phyloP scores from a whole-genome alignment of 2,329 filamentous ascomycete genomes.

The Verticillium zaregamsianum region DNA sequence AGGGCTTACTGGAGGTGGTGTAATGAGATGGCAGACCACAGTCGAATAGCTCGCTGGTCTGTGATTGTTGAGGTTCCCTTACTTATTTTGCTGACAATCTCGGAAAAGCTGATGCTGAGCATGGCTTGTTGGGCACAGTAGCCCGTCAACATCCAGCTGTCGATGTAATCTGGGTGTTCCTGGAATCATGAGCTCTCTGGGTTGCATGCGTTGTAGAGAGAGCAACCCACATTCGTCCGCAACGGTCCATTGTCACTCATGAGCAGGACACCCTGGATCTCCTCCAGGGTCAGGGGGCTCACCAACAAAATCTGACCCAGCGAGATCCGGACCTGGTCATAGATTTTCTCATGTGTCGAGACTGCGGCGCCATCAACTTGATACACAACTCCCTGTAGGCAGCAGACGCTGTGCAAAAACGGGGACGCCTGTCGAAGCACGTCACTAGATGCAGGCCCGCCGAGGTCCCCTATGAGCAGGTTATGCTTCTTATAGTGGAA shows the following conservation, averaged over 20 bases:
- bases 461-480: constrained; percentile 7
- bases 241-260: constrained; percentile 20
- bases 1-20: constrained; percentile 29
- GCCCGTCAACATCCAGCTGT: constrained; percentile 37
- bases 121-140: constrained; percentile 38
- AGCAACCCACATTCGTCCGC: background rate
- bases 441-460: constrained; percentile 7
- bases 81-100: constrained; percentile 30
- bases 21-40: constrained; percentile 31
- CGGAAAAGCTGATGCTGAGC: constrained; percentile 37
- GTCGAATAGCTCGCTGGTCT: constrained; percentile 28
- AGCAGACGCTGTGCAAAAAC: constrained; percentile 35
- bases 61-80: constrained; percentile 22
- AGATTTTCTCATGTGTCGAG: constrained; percentile 29
- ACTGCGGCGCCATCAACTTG: constrained; percentile 5
- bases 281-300: constrained; percentile 34
- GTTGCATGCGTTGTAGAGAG: background rate
- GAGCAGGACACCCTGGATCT: constrained; percentile 34
- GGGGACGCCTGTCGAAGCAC: constrained; percentile 28
- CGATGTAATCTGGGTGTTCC: constrained; percentile 28
- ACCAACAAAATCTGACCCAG: constrained; percentile 33
- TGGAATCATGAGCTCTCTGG: background rate
- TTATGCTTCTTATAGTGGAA: constrained; percentile 6
- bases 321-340: constrained; percentile 31
- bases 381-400: constrained; percentile 23